Evolutionary conservation across 768 basidiomycete genomes (phyloP).

Genomic region (Dacryopinax spathularia): DNA sequence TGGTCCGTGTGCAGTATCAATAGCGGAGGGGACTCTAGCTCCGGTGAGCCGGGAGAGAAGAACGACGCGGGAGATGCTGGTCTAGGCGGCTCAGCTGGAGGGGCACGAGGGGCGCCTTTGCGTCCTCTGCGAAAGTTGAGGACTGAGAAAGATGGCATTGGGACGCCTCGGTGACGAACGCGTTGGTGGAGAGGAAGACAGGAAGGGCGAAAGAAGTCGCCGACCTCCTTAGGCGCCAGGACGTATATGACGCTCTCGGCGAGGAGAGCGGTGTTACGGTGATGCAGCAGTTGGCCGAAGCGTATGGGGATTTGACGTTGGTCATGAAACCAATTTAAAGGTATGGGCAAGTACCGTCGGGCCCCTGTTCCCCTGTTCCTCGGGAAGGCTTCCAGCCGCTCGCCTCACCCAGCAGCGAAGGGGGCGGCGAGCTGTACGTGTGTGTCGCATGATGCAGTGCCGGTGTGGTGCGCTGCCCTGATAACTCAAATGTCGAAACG

Average conservation of each 20-base stretch:
- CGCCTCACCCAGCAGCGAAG: too few species aligned
- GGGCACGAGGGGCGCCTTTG: conserved; percentile 5
- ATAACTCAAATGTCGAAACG: background rate
- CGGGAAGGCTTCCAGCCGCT: background rate
- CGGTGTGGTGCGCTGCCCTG: background rate
- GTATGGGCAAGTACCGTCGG: background rate
- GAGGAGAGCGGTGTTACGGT: background rate
- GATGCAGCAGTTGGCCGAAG: background rate
- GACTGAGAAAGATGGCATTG: background rate
- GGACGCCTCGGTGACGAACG: conserved; percentile 6
- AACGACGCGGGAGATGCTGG: background rate
- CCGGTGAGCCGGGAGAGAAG: background rate
- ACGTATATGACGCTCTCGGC: background rate
- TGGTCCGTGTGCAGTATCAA: background rate
- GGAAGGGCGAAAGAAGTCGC: background rate
- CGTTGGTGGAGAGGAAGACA: conserved; percentile 8
- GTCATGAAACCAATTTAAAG: background rate
- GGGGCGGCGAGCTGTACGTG: background rate
- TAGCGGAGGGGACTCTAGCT: background rate
- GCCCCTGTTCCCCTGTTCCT: background rate
- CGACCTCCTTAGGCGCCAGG: background rate
- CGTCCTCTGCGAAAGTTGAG: conserved; percentile 2
- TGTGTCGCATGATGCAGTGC: conserved; percentile 2
- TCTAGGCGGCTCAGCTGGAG: background rate
- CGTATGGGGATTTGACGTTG: background rate